Percentiles rank a stretch among this genome's conserved stretches.
Conservation (phyloP, 441 rosid species). For the Erysimum cheiri region DNA sequence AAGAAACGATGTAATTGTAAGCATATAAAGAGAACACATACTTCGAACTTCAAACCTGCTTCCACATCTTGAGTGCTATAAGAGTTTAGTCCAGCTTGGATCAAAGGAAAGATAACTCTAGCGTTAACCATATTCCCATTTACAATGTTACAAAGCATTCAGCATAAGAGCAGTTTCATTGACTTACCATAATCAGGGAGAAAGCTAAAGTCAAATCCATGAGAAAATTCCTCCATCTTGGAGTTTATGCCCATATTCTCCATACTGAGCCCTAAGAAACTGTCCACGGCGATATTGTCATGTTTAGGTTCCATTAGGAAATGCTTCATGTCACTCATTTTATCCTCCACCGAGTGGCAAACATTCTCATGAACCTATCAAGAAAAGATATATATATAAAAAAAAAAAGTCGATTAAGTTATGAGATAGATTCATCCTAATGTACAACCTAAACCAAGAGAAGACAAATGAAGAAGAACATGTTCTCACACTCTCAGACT, state of each 20-base stretch:
- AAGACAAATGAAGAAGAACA: slow-evolving; percentile 27
- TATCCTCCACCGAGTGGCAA: slow-evolving; percentile 51
- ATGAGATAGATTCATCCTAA: slow-evolving; percentile 17
- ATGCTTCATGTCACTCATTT: slow-evolving; percentile 54
- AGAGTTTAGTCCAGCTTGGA: slow-evolving; percentile 62
- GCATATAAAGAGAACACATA: slow-evolving; percentile 48
- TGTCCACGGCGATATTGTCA: slow-evolving; percentile 57
- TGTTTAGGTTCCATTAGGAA: slow-evolving; percentile 58
- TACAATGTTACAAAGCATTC: slow-evolving; percentile 27
- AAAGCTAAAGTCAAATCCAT: slow-evolving; percentile 56
- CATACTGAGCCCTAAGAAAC: slow-evolving; percentile 53
- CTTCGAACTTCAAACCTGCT: slow-evolving; percentile 68
- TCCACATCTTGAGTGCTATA: slow-evolving; percentile 50
- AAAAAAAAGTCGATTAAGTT: background rate
- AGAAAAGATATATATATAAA: slow-evolving; percentile 37
- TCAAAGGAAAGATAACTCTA: slow-evolving; percentile 19
- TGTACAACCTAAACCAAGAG: slow-evolving; percentile 5
- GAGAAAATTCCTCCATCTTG: slow-evolving; percentile 54
- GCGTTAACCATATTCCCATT: background rate
- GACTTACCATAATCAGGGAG: slow-evolving; percentile 52
- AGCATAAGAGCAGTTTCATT: slow-evolving; percentile 15
- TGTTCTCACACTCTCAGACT: slow-evolving; percentile 51
- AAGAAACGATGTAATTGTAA: slow-evolving; percentile 15
- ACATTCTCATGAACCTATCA: slow-evolving; percentile 52
- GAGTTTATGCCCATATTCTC: slow-evolving; percentile 56